These are phyloP conservation scores for Solanum chacoense DNA, from an alignment of 305 asterid genomes.

Conservation along the genomic window DNA sequence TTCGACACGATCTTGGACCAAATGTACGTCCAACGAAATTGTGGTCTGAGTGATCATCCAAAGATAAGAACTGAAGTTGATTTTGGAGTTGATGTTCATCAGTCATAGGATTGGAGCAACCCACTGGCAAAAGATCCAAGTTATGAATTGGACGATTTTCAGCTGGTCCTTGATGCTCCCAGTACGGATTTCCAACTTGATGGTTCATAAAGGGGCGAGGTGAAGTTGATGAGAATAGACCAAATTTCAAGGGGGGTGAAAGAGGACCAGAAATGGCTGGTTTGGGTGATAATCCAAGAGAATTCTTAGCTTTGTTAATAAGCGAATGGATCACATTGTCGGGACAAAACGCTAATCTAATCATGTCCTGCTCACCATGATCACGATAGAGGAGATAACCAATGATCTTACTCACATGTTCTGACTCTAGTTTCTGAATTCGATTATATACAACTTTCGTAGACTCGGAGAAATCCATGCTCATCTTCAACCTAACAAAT, in stretches of 20 bases:
- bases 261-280: constrained; percentile 46
- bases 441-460: constrained; percentile 33
- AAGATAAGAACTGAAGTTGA: constrained; percentile 16
- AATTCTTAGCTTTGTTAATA: constrained; percentile 35
- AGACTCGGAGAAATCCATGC: constrained; percentile 37
- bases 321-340: constrained; percentile 39
- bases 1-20: constrained; percentile 25
- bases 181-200: constrained; percentile 19
- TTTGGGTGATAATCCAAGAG: constrained; percentile 23
- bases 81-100: constrained; percentile 1
- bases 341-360: constrained; percentile 73
- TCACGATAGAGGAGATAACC: constrained; percentile 47
- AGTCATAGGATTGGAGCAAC: neutral
- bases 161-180: constrained; percentile 30
- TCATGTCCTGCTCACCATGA: constrained; percentile 58
- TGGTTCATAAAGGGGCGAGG: constrained; percentile 19
- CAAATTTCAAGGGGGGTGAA: constrained; percentile 38
- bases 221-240: constrained; percentile 28
- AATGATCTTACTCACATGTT: constrained; percentile 49
- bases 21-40: constrained; percentile 31
- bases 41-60: constrained; percentile 28
- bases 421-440: constrained; percentile 50
- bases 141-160: constrained; percentile 17
- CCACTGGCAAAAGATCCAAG: neutral
- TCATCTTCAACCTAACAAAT: constrained; percentile 15